Evolutionary conservation across 2,329 filamentous ascomycete genomes (phyloP), one percentile per base, ranked within the genome.

Genomic region (Trichoderma pleuroti): DNA sequence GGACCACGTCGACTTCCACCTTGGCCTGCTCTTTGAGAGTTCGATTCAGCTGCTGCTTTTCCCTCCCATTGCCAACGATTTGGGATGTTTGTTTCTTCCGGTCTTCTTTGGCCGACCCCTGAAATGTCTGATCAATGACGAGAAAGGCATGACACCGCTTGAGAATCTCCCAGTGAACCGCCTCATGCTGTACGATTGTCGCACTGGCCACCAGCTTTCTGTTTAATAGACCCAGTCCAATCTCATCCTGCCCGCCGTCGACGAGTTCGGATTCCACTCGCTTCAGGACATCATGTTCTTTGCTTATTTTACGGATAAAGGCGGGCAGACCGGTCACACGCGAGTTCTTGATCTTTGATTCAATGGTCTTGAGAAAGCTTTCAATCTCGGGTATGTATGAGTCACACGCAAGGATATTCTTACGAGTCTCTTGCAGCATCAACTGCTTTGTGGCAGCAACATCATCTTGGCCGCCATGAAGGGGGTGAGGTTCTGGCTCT

Each of bases 1-100:
- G 76, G 24, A 82, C 80, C 39, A 82, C 78, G 30, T 81, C 75
- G 1, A 81, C 80, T 26, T 80, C 78, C 9, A 80, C 75, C 4
- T 78, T 77, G 36, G 75, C 76, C 67, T 80, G 77, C 66, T 78
- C 77, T 65, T 79, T 80, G n/a, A 81, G 70, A 1, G 75, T 72
- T 4, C 79, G 75, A 61, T 80, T 78, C 68, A 79, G 71, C 18
- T 74, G 72, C 39, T 76, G 74, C 71, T 76, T 78, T n/a, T 79
- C 77, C 26, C 73, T 66, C 2, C 74, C 74, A 11, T 73, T 72
- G 32, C 74, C 67, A 10, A 74, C 73, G 16, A 74, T 68, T n/a
- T 73, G 73, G 12, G 73, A 72, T 7, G 79, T 72, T 54, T 77
- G 74, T 32, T 66, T 63, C 60, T 70, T 75, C 24, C 79, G 75